Conservation (phyloP, 352 stramenopile genomes). For the Pythium pyrilobum region DNA sequence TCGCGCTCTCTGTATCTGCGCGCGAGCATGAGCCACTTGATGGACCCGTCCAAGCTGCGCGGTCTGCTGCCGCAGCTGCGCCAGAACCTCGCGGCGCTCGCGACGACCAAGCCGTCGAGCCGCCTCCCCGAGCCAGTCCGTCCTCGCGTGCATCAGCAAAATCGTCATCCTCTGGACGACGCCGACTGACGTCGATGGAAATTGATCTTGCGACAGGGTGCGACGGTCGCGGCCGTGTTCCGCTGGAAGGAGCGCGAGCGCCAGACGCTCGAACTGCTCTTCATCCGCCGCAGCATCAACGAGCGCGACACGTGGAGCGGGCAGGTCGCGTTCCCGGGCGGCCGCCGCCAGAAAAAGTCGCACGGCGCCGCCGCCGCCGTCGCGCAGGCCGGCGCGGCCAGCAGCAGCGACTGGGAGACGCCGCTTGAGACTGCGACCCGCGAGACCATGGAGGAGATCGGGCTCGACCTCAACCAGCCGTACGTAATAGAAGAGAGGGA, state of each 20-base stretch:
- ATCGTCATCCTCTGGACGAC: background rate
- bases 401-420: conserved; percentile 47
- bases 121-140: conserved; percentile 28
- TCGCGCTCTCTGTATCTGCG: no score
- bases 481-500: conserved; percentile 23
- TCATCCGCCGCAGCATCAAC: conserved; percentile 72
- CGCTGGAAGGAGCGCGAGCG: conserved; percentile 69
- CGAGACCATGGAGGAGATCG: conserved; percentile 81
- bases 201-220: conserved; percentile 26
- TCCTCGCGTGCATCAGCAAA: background rate
- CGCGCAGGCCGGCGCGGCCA: conserved; percentile 22
- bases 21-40: conserved; percentile 30
- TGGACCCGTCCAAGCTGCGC: conserved; percentile 37
- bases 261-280: conserved; percentile 60
- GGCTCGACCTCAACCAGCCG: conserved; percentile 53
- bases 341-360: conserved; percentile 56
- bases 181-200: background rate
- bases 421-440: conserved; percentile 62
- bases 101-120: conserved; percentile 19
- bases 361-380: conserved; percentile 17
- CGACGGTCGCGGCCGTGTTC: conserved; percentile 77
- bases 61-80: conserved; percentile 49
- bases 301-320: conserved; percentile 77
- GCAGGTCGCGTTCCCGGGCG: conserved; percentile 76
- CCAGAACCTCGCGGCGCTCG: conserved; percentile 43